Conservation (phyloP, 768 basidiomycete species). For the Podaxis pistillaris region DNA sequence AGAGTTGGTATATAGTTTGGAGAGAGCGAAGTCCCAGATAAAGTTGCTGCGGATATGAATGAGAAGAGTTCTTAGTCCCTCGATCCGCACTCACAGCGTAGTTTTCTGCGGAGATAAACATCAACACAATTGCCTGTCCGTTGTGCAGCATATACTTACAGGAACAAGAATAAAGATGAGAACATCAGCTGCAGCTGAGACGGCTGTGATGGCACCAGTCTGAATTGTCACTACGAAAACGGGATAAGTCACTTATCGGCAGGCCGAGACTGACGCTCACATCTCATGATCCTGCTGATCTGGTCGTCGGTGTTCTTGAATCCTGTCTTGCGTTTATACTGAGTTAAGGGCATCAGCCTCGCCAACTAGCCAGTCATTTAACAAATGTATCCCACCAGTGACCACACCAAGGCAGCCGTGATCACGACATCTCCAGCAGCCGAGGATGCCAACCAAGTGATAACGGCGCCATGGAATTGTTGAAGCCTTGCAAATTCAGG, state of each 20-base stretch:
- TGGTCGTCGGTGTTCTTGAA: slow-evolving; percentile 40
- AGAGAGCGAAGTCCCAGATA: slow-evolving; percentile 28
- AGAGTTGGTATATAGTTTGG: slow-evolving; percentile 30
- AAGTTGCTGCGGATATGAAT: slow-evolving; percentile 19
- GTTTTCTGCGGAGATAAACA: slow-evolving; percentile 7
- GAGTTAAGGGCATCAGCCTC: slow-evolving; percentile 15
- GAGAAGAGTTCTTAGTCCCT: background rate
- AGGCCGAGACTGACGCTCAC: slow-evolving; percentile 4
- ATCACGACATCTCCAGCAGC: slow-evolving; percentile 47
- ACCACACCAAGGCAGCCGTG: slow-evolving; percentile 37
- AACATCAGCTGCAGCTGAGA: slow-evolving; percentile 28
- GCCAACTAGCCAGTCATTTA: slow-evolving; percentile 25
- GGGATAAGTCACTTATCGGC: background rate
- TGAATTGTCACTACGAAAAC: slow-evolving; percentile 35
- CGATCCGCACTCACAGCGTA: slow-evolving; percentile 19
- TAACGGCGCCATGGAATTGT: slow-evolving; percentile 30
- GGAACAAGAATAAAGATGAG: slow-evolving; percentile 25
- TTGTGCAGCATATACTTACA: slow-evolving; percentile 16
- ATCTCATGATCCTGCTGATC: slow-evolving; percentile 31
- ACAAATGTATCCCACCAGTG: slow-evolving; percentile 32
- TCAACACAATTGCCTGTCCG: background rate
- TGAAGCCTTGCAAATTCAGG: slow-evolving; percentile 16
- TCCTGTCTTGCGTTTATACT: slow-evolving; percentile 38
- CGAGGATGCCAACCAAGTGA: slow-evolving; percentile 44
- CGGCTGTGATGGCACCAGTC: slow-evolving; percentile 37